These are phyloP conservation scores for Pseudocercospora macadamiae DNA, from an alignment of 2,329 filamentous ascomycete genomes.

Conservation along the genomic window DNA sequence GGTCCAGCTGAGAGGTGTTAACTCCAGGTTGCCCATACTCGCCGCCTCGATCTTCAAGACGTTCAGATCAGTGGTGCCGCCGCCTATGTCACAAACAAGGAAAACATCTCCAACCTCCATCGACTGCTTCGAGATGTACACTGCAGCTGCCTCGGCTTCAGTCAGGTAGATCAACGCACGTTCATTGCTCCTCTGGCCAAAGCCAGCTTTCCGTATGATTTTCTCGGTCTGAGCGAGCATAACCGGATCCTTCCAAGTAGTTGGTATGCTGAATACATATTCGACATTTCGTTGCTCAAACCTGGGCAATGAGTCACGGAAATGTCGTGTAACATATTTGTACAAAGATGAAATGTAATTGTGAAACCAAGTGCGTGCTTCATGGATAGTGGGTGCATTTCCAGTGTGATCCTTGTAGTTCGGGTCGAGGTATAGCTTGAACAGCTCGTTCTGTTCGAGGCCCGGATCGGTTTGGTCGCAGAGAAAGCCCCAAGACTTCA, in stretches of 20 bases:
- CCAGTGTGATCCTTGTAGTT: constrained; percentile 15
- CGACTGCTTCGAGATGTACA: constrained; percentile 18
- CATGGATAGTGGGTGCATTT: not conserved
- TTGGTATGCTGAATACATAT: constrained; percentile 26
- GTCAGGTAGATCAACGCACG: constrained; percentile 21
- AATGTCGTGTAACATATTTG: constrained; percentile 12
- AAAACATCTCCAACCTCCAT: constrained; percentile 23
- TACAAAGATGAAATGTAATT: constrained; percentile 21
- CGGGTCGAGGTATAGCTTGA: constrained; percentile 12
- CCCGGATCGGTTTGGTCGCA: not conserved
- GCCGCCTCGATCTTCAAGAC: constrained; percentile 18
- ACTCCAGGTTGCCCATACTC: constrained; percentile 8
- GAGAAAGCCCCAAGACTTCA: constrained; percentile 12
- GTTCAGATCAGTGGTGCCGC: constrained; percentile 29
- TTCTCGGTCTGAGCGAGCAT: constrained; percentile 23
- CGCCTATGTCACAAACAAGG: constrained; percentile 26
- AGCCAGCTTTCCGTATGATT: constrained; percentile 17
- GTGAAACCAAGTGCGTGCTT: constrained; percentile 19
- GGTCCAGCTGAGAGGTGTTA: constrained; percentile 23
- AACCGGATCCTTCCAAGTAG: constrained; percentile 25
- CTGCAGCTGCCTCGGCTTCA: constrained; percentile 28
- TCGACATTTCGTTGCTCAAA: constrained; percentile 21
- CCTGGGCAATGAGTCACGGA: constrained; percentile 6
- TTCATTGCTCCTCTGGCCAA: constrained; percentile 5
- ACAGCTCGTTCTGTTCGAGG: constrained; percentile 10